phyloP scores from a whole-genome alignment of 2,329 filamentous ascomycete genomes.

The Allantophomopsis cytisporea region DNA sequence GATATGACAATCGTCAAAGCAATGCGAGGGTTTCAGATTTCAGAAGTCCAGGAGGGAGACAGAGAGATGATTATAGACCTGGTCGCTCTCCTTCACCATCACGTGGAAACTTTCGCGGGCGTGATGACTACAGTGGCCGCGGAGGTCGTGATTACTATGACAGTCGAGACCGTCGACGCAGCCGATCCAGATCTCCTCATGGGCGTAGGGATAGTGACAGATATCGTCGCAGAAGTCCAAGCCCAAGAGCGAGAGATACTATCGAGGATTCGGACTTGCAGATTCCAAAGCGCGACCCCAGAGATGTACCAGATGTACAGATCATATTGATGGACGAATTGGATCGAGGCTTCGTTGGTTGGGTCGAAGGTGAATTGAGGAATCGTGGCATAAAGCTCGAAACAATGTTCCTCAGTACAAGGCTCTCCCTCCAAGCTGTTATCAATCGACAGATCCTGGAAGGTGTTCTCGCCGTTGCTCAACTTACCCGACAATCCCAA shows the following conservation, averaged over 20 bases:
- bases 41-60: slow-evolving; percentile 31
- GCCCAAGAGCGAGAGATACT: slow-evolving; percentile 40
- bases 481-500: slow-evolving; percentile 59
- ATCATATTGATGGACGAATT: slow-evolving; percentile 71
- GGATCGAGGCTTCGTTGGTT: slow-evolving; percentile 66
- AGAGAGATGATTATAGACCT: slow-evolving; percentile 53
- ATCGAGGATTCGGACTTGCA: slow-evolving; percentile 51
- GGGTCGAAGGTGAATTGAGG: slow-evolving; percentile 67
- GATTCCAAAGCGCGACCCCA: slow-evolving; percentile 58
- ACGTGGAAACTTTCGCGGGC: slow-evolving; percentile 38
- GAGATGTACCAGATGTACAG: slow-evolving; percentile 79
- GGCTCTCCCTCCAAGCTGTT: slow-evolving; percentile 65
- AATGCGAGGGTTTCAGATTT: slow-evolving; percentile 18
- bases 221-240: slow-evolving; percentile 58
- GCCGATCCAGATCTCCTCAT: slow-evolving; percentile 57
- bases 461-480: slow-evolving; percentile 74
- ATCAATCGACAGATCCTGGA: slow-evolving; percentile 77
- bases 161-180: slow-evolving; percentile 30
- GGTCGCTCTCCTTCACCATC: slow-evolving; percentile 44
- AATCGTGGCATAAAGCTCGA: slow-evolving; percentile 61
- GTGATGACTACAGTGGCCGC: slow-evolving; percentile 43
- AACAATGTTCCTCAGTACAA: slow-evolving; percentile 65
- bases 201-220: slow-evolving; percentile 29
- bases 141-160: slow-evolving; percentile 19
- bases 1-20: slow-evolving; percentile 23